A percentile compares a stretch with the other conserved stretches of the same genome.
Evolutionary conservation across 352 stramenopile species (phyloP).

Genomic region (Phytophthora citricola): DNA sequence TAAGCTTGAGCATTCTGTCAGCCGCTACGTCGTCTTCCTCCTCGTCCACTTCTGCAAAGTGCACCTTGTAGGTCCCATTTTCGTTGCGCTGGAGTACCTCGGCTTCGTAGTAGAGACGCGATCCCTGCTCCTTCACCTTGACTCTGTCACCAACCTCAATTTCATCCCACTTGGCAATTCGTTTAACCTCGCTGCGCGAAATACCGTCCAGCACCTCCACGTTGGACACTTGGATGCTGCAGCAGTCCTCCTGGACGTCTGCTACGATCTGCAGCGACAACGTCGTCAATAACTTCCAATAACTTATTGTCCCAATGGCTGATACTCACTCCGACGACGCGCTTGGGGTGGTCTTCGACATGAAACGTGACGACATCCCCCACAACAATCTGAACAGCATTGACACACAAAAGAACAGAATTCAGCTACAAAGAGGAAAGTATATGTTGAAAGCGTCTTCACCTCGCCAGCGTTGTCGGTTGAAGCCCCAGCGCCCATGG

Average conservation of each 20-base stretch:
- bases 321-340: conserved; percentile 59
- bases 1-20: conserved; percentile 67
- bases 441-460: not conserved
- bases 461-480: conserved; percentile 44
- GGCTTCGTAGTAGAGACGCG: conserved; percentile 66
- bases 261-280: conserved; percentile 46
- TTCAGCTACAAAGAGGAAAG: no score
- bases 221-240: conserved; percentile 63
- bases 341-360: conserved; percentile 51
- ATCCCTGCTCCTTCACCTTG: conserved; percentile 71
- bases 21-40: conserved; percentile 50
- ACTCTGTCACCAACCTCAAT: conserved; percentile 70
- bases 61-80: conserved; percentile 70
- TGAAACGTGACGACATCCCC: conserved; percentile 68
- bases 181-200: conserved; percentile 48
- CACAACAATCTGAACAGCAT: conserved; percentile 53
- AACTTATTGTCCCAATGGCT: not conserved
- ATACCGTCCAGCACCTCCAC: conserved; percentile 53
- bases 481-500: conserved; percentile 49
- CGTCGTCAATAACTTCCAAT: not conserved
- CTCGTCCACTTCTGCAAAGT: conserved; percentile 65
- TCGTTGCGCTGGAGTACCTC: conserved; percentile 56
- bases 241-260: conserved; percentile 52
- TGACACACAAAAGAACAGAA: not conserved
- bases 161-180: conserved; percentile 69